Conservation (phyloP, 2,329 filamentous ascomycete species). For the Aspergillus nomiae region DNA sequence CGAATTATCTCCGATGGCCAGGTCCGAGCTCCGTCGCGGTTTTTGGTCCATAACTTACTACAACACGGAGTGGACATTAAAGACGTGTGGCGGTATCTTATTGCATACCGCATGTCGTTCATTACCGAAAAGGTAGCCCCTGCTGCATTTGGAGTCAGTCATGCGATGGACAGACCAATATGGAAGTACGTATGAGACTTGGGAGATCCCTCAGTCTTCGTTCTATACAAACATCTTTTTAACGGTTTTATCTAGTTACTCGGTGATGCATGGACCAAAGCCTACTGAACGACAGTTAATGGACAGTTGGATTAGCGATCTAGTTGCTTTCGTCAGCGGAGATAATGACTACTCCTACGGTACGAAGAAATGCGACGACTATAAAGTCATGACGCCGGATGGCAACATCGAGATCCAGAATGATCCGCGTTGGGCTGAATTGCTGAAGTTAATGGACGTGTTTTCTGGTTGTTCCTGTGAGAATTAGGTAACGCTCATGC, state of each 20-base stretch:
- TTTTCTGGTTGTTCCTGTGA: conserved; percentile 13
- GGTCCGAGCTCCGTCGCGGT: conserved; percentile 24
- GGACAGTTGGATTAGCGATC: conserved; percentile 41
- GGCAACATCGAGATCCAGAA: conserved; percentile 36
- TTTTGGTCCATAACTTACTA: conserved; percentile 20
- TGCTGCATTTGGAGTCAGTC: conserved; percentile 28
- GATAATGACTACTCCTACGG: conserved; percentile 35
- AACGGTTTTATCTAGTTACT: conserved; percentile 29
- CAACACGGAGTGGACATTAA: conserved; percentile 34
- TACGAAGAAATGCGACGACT: conserved; percentile 36
- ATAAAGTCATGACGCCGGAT: conserved; percentile 39
- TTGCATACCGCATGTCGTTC: conserved; percentile 47
- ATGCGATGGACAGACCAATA: conserved; percentile 48
- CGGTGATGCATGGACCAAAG: conserved; percentile 43
- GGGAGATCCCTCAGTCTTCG: neutral
- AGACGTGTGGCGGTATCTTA: conserved; percentile 47
- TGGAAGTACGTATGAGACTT: conserved; percentile 42
- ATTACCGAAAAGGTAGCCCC: conserved; percentile 45
- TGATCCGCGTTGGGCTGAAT: conserved; percentile 37
- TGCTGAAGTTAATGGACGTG: conserved; percentile 21
- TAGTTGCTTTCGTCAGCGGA: conserved; percentile 43
- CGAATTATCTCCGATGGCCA: conserved; percentile 34
- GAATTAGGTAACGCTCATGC: neutral
- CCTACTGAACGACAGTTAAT: conserved; percentile 36
- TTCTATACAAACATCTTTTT: neutral